Conservation (phyloP, 2,329 filamentous ascomycete species). For the Scedosporium boydii region DNA sequence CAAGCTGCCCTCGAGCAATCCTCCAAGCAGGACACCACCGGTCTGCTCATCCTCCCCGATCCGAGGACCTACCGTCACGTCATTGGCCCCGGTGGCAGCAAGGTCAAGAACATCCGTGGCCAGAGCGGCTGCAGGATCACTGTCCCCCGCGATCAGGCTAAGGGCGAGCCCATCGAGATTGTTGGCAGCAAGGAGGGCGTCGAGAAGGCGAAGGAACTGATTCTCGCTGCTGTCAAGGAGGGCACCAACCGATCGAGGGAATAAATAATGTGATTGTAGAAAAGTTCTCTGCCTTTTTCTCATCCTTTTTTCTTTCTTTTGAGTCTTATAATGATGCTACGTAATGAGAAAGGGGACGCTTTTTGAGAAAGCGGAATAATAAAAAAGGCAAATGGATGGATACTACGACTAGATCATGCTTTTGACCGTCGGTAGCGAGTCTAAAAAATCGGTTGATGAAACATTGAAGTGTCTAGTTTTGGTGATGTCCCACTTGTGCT, state of each 20-base stretch:
- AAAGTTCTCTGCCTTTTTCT: not conserved
- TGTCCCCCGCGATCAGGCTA: conserved; percentile 71
- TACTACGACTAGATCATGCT: not conserved
- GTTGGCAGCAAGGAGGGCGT: conserved; percentile 69
- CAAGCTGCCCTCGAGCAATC: conserved; percentile 64
- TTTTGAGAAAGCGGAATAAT: not conserved
- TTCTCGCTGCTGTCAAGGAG: conserved; percentile 70
- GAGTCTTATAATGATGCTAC: not conserved
- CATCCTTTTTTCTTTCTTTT: not conserved
- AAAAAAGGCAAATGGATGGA: not conserved
- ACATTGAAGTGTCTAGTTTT: too few species aligned
- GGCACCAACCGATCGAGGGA: conserved; percentile 27
- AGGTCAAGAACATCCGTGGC: conserved; percentile 87
- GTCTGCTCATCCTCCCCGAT: conserved; percentile 84
- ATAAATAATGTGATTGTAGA: not conserved
- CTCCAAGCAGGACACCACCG: conserved; percentile 59
- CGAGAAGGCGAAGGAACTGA: conserved; percentile 80
- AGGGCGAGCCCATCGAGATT: conserved; percentile 81
- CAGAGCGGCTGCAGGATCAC: conserved; percentile 91
- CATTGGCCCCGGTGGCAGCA: conserved; percentile 78
- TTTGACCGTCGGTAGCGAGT: not conserved
- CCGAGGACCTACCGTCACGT: conserved; percentile 83
- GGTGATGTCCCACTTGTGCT: too few species aligned
- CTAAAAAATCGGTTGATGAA: too few species aligned
- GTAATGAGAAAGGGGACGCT: not conserved